A percentile compares a stretch with the other conserved stretches of the same genome.
phyloP scores from a whole-genome alignment of 2,329 filamentous ascomycete species.

The Diaporthe sp. region DNA sequence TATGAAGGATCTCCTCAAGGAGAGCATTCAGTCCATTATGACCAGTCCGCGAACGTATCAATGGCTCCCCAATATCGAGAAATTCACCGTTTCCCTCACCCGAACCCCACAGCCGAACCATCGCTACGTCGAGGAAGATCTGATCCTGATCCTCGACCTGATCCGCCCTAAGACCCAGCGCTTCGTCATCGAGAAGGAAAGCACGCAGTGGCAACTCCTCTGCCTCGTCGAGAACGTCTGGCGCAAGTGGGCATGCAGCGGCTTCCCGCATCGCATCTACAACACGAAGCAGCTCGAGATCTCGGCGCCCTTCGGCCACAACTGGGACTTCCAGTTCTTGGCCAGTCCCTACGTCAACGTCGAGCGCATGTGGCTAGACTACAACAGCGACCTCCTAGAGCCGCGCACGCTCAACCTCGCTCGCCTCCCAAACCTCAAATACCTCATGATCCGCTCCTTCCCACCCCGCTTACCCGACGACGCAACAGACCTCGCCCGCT shows the following conservation, averaged over 20 bases:
- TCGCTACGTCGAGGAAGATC: conserved; percentile 21
- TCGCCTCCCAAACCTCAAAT: conserved; percentile 23
- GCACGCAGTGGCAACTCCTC: conserved; percentile 22
- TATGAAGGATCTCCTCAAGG: conserved; percentile 24
- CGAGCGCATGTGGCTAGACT: conserved; percentile 37
- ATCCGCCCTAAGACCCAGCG: conserved; percentile 28
- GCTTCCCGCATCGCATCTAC: conserved; percentile 24
- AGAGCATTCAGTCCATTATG: conserved; percentile 3
- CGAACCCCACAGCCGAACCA: conserved; percentile 29
- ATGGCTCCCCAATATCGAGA: conserved; percentile 24
- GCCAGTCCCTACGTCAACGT: conserved; percentile 31
- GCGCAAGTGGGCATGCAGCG: conserved; percentile 15
- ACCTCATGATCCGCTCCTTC: conserved; percentile 34
- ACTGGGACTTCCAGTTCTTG: conserved; percentile 35
- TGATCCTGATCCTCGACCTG: conserved; percentile 29
- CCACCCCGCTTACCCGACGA: neutral
- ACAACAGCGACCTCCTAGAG: conserved; percentile 17
- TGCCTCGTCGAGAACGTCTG: conserved; percentile 10
- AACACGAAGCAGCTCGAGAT: conserved; percentile 35
- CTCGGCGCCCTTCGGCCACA: conserved; percentile 28
- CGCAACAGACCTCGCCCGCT: neutral
- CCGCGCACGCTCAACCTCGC: conserved; percentile 20
- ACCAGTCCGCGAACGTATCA: neutral
- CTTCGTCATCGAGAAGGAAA: conserved; percentile 31
- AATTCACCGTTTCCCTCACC: conserved; percentile 34